Evolutionary conservation across 805 yeast species (phyloP).

Genomic region (Ogataea dorogensis): DNA sequence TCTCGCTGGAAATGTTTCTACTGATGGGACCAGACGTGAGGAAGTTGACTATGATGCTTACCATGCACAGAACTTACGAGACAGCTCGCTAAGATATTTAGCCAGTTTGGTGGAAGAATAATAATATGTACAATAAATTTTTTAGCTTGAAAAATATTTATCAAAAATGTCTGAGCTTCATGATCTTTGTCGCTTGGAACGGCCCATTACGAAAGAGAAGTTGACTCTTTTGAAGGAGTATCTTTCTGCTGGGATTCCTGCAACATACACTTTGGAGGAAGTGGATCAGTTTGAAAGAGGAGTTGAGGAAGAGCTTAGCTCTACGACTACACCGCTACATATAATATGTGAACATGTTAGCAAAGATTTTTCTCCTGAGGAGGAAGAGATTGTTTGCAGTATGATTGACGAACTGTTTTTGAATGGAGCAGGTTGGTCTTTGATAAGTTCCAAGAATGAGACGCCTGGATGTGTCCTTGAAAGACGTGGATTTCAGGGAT

Average conservation of each 20-base stretch:
- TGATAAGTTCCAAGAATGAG: slow-evolving; percentile 64
- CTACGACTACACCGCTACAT: slow-evolving; percentile 81
- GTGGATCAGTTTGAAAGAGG: slow-evolving; percentile 55
- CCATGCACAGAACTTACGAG: slow-evolving; percentile 25
- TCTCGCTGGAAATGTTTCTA: slow-evolving; percentile 26
- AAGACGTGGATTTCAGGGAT: slow-evolving; percentile 44
- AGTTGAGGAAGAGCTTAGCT: slow-evolving; percentile 34
- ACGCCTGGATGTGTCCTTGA: slow-evolving; percentile 84
- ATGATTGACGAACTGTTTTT: slow-evolving; percentile 70
- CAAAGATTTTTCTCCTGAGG: slow-evolving; percentile 38
- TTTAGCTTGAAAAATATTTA: slow-evolving; percentile 2
- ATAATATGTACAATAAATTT: neutral
- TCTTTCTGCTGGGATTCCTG: slow-evolving; percentile 67
- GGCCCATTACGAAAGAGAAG: slow-evolving; percentile 52
- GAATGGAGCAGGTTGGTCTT: slow-evolving; percentile 92
- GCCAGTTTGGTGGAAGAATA: slow-evolving; percentile 30
- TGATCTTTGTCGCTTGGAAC: slow-evolving; percentile 52
- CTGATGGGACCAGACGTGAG: slow-evolving; percentile 4
- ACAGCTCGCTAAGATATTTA: slow-evolving; percentile 38
- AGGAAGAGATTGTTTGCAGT: slow-evolving; percentile 43
- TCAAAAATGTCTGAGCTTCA: slow-evolving; percentile 66
- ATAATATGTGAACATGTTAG: slow-evolving; percentile 56
- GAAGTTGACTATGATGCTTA: slow-evolving; percentile 26
- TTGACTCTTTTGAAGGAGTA: slow-evolving; percentile 44
- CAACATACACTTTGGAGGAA: slow-evolving; percentile 81